These are phyloP conservation scores for Noccaea caerulescens DNA, from an alignment of 345 rosid species.

Conservation along the genomic window DNA sequence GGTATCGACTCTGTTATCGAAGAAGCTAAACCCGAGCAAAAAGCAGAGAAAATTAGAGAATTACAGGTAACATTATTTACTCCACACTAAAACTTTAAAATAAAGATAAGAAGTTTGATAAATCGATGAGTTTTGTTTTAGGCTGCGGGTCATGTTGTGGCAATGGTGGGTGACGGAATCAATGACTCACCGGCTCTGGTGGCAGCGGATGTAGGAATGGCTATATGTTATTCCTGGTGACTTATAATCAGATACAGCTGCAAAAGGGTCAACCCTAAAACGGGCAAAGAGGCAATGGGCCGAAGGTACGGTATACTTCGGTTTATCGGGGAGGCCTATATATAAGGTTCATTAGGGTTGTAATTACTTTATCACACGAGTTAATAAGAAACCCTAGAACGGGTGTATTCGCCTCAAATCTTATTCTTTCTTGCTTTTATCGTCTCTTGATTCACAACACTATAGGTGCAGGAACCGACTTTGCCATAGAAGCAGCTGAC, in stretches of 20 bases:
- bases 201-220: slow-evolving; percentile 96
- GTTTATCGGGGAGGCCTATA: no score
- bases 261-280: no score
- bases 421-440: no score
- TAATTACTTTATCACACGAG: no score
- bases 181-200: slow-evolving; percentile 95
- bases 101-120: background rate
- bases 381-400: no score
- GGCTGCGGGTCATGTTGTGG: slow-evolving; percentile 74
- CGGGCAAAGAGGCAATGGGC: no score
- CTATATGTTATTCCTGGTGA: no score
- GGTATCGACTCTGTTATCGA: slow-evolving; percentile 81
- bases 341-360: no score
- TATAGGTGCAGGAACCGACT: slow-evolving; percentile 97
- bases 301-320: no score
- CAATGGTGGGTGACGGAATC: slow-evolving; percentile 97
- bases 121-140: slow-evolving; percentile 15
- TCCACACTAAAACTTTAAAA: background rate
- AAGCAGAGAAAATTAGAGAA: slow-evolving; percentile 86
- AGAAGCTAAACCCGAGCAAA: slow-evolving; percentile 89
- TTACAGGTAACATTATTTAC: slow-evolving; percentile 58
- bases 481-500: slow-evolving; percentile 96
- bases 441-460: no score
- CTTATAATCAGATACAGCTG: no score
- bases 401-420: no score